These are phyloP conservation scores for Zea mays DNA, from an alignment of 176 grass and related monocot species.

Conservation along the genomic window DNA sequence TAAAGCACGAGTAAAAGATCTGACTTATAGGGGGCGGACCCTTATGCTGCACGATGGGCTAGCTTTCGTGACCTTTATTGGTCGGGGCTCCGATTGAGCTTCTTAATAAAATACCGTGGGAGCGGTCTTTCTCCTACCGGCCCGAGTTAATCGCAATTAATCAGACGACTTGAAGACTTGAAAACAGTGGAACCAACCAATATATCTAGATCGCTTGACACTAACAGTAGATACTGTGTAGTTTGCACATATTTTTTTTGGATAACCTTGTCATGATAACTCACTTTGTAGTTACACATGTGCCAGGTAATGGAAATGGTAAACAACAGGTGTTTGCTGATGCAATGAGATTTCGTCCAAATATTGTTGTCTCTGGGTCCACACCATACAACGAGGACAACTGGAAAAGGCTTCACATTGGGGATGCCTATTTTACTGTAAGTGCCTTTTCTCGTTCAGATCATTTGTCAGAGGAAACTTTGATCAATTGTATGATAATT, in stretches of 20 bases:
- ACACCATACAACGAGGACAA: slow-evolving; percentile 73
- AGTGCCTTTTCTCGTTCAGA: slow-evolving; percentile 21
- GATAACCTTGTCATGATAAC: slow-evolving; percentile 19
- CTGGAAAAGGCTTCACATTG: slow-evolving; percentile 79
- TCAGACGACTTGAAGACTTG: too few species aligned
- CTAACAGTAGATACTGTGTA: slow-evolving; percentile 19
- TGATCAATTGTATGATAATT: background rate
- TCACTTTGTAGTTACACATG: slow-evolving; percentile 10
- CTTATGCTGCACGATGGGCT: too few species aligned
- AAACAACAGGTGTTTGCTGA: slow-evolving; percentile 46
- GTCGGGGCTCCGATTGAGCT: too few species aligned
- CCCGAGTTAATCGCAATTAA: too few species aligned
- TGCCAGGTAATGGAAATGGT: slow-evolving; percentile 40
- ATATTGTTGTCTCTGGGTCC: slow-evolving; percentile 81
- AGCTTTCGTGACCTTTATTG: too few species aligned
- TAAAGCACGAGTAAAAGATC: too few species aligned
- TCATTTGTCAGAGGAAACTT: slow-evolving; percentile 3
- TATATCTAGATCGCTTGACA: slow-evolving; percentile 9
- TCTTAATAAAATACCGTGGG: too few species aligned
- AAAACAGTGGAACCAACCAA: background rate
- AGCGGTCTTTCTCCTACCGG: too few species aligned
- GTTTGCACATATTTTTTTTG: background rate
- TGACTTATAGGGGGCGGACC: too few species aligned
- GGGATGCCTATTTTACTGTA: slow-evolving; percentile 77
- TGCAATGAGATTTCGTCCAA: slow-evolving; percentile 80